Conservation (phyloP, 2,329 filamentous ascomycete species). For the Raffaelea arxii region DNA sequence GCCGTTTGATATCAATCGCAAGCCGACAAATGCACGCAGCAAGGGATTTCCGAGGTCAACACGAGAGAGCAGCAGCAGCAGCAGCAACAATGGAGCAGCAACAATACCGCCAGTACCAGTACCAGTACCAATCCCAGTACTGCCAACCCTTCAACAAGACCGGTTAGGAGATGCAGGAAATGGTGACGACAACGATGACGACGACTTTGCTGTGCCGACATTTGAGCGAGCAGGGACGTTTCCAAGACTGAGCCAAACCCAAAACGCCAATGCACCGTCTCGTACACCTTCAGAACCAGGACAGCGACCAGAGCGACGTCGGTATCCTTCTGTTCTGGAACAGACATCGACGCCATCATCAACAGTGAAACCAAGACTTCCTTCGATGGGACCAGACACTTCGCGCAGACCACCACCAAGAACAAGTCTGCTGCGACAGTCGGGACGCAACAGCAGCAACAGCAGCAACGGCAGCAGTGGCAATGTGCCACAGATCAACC, state of each 20-base stretch:
- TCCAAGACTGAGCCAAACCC: conserved; percentile 29
- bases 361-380: conserved; percentile 19
- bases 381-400: conserved; percentile 38
- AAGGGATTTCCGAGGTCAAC: conserved; percentile 21
- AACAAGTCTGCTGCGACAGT: conserved; percentile 34
- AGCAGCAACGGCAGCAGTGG: conserved; percentile 1
- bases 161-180: too few relatives aligned
- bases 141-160: too few relatives aligned
- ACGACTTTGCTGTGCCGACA: conserved; percentile 26
- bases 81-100: conserved; percentile 3
- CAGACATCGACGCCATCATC: conserved; percentile 7
- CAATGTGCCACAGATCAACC: conserved; percentile 35
- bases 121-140: conserved; percentile 10
- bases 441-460: conserved; percentile 23
- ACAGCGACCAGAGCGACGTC: conserved; percentile 27
- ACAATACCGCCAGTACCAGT: not conserved
- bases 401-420: conserved; percentile 43
- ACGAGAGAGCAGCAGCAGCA: conserved; percentile 3
- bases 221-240: conserved; percentile 44
- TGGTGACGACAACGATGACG: conserved; percentile 18
- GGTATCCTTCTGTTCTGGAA: conserved; percentile 18
- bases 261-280: conserved; percentile 25
- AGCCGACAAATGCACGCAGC: conserved; percentile 15
- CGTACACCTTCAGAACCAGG: conserved; percentile 40
- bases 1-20: conserved; percentile 45